phyloP scores from a whole-genome alignment of 2,329 filamentous ascomycete species.

The Pyrenochaeta sp. region DNA sequence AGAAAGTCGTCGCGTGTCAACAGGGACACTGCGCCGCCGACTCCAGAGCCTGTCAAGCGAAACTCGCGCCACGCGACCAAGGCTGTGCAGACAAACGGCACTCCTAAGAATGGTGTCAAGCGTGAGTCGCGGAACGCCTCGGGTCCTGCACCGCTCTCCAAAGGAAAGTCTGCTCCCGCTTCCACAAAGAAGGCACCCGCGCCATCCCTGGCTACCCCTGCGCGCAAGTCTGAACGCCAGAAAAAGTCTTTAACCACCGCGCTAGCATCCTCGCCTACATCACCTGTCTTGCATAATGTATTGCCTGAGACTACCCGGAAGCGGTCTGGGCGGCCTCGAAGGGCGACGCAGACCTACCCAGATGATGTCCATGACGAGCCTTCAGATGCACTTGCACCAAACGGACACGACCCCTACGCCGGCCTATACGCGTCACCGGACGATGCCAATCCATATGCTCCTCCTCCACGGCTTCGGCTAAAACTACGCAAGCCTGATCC shows the following conservation, averaged over 20 bases:
- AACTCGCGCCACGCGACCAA: conserved; percentile 34
- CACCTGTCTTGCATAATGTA: conserved; percentile 23
- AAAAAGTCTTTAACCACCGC: conserved; percentile 30
- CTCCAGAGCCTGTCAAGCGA: conserved; percentile 55
- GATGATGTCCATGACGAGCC: conserved; percentile 23
- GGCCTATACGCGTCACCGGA: conserved; percentile 31
- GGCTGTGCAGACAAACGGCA: conserved; percentile 40
- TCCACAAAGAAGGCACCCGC: conserved; percentile 33
- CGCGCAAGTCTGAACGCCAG: conserved; percentile 47
- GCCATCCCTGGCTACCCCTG: conserved; percentile 27
- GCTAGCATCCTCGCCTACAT: conserved; percentile 24
- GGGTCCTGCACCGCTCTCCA: conserved; percentile 18
- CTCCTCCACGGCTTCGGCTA: conserved; percentile 53
- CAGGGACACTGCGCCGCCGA: conserved; percentile 53
- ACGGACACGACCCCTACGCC: conserved; percentile 29
- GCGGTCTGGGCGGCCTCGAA: conserved; percentile 33
- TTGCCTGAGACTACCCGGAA: conserved; percentile 29
- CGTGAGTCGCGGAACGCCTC: conserved; percentile 33
- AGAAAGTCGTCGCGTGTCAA: conserved; percentile 69
- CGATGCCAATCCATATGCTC: conserved; percentile 25
- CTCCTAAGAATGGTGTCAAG: conserved; percentile 27
- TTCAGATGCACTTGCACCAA: conserved; percentile 17
- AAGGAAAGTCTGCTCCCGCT: conserved; percentile 25
- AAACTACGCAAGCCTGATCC: conserved; percentile 62
- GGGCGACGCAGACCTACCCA: conserved; percentile 22